Base-by-base conservation (phyloP, 2,329 filamentous ascomycete genomes). In the Orbilia blumenaviensis region DNA sequence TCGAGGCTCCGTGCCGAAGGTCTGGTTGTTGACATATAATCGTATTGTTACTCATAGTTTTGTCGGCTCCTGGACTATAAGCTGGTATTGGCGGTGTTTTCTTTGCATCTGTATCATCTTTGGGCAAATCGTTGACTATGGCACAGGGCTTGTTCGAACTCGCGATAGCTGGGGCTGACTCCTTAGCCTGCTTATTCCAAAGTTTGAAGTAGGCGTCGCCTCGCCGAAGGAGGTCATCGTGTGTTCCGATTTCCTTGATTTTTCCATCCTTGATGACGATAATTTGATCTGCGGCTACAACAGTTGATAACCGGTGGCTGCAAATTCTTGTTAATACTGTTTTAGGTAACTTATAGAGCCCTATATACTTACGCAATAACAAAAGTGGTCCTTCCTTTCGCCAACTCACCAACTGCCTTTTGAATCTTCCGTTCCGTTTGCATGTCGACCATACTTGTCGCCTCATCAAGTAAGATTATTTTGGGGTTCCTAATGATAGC, bases 281-380 rank as follows among this genome's bases (percentile, higher is more conserved):
- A 73, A 91, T 91, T 23, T 86, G 85, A 78, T 91, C 89, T 1
- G 89, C 89, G 78, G 89, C 89, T 84, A 90, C 89, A 66, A 92
- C 89, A 0, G 90, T 92, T 0, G 90, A 91, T 23, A 92, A 83
- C 8, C 90, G 87, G 81, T 92, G 90, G 0, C 88, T 89, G 66
- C 9, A 14, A 56, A 36, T 52, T 41, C 52, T 12, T 41, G 25
- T 83, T 63, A 41, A 75, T 16, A 42, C 50, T 29, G 8, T 44
- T 42, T 34, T 34, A 34, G n/a, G 60, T 27, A 42, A 82, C 1
- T 84, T 7, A 6, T 7, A 5, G 14, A n/a, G 21, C 2, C 56
- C 12, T n/a, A n/a, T n/a, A n/a, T 5, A 79, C 50, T 84, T 86
- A 86, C 23, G 86, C 86, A 78, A 87, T 84, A 0, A 86, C 81